Evolutionary conservation across 768 basidiomycete genomes (phyloP).

Genomic region (Porpolomopsis calyptriformis): DNA sequence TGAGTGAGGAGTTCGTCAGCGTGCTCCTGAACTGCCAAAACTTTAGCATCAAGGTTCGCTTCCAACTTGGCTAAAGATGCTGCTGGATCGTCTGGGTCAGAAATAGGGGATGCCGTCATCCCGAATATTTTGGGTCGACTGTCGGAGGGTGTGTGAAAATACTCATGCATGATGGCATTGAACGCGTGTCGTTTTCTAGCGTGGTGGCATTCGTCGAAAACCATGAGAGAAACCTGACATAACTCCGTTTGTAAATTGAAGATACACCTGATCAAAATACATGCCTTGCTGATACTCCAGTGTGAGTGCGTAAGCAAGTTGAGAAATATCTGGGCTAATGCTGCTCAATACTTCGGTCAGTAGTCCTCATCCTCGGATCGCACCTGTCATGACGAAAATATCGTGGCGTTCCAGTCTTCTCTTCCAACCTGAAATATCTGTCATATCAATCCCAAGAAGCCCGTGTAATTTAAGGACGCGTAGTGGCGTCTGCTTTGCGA

Average conservation of each 20-base stretch:
- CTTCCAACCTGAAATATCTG: constrained; percentile 57
- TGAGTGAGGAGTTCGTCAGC: constrained; percentile 51
- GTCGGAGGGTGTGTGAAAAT: constrained; percentile 33
- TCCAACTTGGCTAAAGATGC: constrained; percentile 57
- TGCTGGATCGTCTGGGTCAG: constrained; percentile 61
- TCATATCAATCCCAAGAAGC: constrained; percentile 57
- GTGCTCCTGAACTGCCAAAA: constrained; percentile 66
- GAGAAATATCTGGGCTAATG: constrained; percentile 68
- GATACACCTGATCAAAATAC: neutral
- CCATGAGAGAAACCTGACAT: constrained; percentile 43
- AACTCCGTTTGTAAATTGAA: neutral
- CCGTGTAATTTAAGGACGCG: constrained; percentile 64
- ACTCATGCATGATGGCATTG: constrained; percentile 66
- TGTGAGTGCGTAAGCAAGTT: constrained; percentile 74
- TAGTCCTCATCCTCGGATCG: constrained; percentile 1
- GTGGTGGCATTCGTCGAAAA: constrained; percentile 82
- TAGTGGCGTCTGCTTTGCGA: constrained; percentile 52
- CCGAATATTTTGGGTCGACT: constrained; percentile 80
- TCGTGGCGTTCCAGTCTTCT: constrained; percentile 52
- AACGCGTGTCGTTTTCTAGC: constrained; percentile 67
- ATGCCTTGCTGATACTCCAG: constrained; percentile 58
- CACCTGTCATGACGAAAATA: constrained; percentile 82
- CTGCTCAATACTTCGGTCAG: neutral
- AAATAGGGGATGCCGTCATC: constrained; percentile 86
- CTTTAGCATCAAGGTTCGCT: constrained; percentile 59